Percentiles rank a stretch among this genome's conserved stretches.
Conservation (phyloP, 1,284 basidiomycete genomes). For the Leccinum solheimii region DNA sequence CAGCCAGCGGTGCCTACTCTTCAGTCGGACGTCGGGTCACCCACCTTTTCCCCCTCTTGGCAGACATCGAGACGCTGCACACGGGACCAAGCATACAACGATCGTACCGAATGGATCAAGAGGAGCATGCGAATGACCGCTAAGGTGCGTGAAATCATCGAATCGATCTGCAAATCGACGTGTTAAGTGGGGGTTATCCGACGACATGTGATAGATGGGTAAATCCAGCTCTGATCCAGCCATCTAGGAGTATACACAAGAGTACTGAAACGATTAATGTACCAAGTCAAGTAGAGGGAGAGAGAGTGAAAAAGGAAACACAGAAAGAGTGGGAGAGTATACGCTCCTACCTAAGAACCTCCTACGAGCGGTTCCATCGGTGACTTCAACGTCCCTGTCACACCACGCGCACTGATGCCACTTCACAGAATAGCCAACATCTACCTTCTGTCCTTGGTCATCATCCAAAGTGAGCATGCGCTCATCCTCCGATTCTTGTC, state of each 20-base stretch:
- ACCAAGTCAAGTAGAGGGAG: conserved; percentile 31
- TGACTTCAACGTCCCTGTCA: too few relatives aligned
- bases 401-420: too few relatives aligned
- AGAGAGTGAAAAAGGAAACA: not conserved
- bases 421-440: too few relatives aligned
- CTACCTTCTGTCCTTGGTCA: too few relatives aligned
- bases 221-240: conserved; percentile 92
- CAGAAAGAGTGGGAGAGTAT: not conserved
- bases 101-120: conserved; percentile 85
- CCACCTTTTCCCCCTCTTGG: not conserved
- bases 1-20: too few relatives aligned
- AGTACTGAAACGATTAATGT: conserved; percentile 72
- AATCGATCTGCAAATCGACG: not conserved
- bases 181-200: conserved; percentile 12
- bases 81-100: conserved; percentile 84
- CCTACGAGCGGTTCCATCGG: too few relatives aligned
- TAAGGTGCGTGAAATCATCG: conserved; percentile 46
- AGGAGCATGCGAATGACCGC: conserved; percentile 85
- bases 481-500: not conserved
- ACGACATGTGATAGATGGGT: conserved; percentile 67
- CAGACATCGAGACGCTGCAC: conserved; percentile 76
- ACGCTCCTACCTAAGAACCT: not conserved
- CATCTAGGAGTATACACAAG: conserved; percentile 85
- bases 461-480: conserved; percentile 61
- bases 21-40: not conserved